Evolutionary conservation across 1,139 yeast species (phyloP).

Genomic region (Schwanniomyces etchellsii): DNA sequence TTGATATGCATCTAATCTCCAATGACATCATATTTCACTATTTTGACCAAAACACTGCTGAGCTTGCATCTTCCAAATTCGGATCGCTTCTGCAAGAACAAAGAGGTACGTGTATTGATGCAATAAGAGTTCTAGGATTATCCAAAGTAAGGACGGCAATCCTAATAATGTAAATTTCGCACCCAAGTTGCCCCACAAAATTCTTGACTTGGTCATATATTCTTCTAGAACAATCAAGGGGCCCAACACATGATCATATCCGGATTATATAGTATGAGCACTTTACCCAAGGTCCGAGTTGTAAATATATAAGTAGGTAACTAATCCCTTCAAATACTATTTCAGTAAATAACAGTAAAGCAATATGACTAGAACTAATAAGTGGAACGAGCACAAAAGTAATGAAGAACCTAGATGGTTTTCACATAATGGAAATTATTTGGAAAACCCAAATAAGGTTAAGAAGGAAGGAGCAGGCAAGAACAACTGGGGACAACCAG

Average conservation of each 20-base stretch:
- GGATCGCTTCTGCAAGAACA: not conserved
- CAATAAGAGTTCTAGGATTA: not conserved
- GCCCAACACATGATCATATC: too few relatives aligned
- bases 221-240: too few relatives aligned
- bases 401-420: conserved; percentile 65
- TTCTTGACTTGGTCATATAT: too few relatives aligned
- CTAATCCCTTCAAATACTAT: too few relatives aligned
- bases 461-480: conserved; percentile 87
- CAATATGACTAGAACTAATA: conserved; percentile 77
- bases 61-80: too few relatives aligned
- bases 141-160: not conserved
- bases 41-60: too few relatives aligned
- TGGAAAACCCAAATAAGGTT: conserved; percentile 66
- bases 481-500: conserved; percentile 68
- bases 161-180: not conserved
- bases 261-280: too few relatives aligned
- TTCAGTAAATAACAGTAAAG: too few relatives aligned
- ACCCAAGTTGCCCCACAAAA: conserved; percentile 1
- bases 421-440: conserved; percentile 64
- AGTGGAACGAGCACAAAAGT: conserved; percentile 66
- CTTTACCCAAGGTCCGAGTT: too few relatives aligned
- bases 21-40: too few relatives aligned
- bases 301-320: too few relatives aligned
- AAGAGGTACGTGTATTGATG: not conserved
- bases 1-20: too few relatives aligned